phyloP scores from a whole-genome alignment of 2,329 filamentous ascomycete species.

The Podosphaera fusca region DNA sequence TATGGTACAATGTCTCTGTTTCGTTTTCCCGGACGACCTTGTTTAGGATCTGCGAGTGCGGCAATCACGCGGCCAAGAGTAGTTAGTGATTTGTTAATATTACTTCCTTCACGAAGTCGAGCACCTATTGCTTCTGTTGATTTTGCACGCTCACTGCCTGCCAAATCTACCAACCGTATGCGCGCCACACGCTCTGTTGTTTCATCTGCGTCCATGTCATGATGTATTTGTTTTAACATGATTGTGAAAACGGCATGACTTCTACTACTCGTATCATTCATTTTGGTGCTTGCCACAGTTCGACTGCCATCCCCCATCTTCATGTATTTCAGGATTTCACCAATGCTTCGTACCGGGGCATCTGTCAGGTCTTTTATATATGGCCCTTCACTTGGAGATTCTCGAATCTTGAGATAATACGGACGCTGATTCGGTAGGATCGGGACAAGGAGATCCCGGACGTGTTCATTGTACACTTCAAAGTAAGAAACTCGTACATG shows the following conservation, averaged over 20 bases:
- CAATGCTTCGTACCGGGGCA: conserved; percentile 66
- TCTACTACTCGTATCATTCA: conserved; percentile 95
- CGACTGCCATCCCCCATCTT: conserved; percentile 68
- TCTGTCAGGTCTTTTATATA: conserved; percentile 95
- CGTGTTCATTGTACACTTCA: conserved; percentile 98
- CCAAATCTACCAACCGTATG: conserved; percentile 84
- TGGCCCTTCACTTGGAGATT: conserved; percentile 81
- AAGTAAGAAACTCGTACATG: conserved; percentile 96
- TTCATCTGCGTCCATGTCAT: conserved; percentile 91
- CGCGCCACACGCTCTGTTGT: conserved; percentile 86
- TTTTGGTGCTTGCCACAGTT: conserved; percentile 84
- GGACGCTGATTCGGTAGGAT: conserved; percentile 46
- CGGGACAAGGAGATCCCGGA: conserved; percentile 74
- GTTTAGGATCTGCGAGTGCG: conserved; percentile 52
- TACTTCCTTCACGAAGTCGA: conserved; percentile 77
- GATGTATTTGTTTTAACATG: conserved; percentile 92
- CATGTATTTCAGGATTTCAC: conserved; percentile 80
- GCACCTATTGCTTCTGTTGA: conserved; percentile 85
- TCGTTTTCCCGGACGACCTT: conserved; percentile 31
- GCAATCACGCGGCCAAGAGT: conserved; percentile 91
- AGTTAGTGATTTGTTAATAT: conserved; percentile 97
- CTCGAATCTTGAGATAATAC: conserved; percentile 89
- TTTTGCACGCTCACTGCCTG: conserved; percentile 85
- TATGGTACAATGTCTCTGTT: conserved; percentile 66
- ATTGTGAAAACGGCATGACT: conserved; percentile 97